Conservation (phyloP, 345 rosid genomes). For the Carallia pectinifolia region DNA sequence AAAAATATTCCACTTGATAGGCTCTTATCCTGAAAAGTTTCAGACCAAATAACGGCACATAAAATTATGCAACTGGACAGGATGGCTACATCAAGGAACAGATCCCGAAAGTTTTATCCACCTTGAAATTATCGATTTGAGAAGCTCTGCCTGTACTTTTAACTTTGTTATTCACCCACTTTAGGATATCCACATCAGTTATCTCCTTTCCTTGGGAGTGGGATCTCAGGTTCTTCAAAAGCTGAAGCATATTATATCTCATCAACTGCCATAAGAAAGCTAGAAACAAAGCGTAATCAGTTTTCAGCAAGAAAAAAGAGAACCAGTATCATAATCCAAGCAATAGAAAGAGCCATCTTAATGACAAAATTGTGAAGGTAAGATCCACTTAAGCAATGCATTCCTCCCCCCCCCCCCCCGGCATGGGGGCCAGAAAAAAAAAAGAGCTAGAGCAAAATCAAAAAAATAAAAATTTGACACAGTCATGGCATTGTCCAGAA, state of each 20-base stretch:
- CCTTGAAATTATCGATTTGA: constrained; percentile 66
- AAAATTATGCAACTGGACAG: not conserved
- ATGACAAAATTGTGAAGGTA: not conserved
- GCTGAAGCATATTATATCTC: constrained; percentile 91
- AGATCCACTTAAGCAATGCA: too few species aligned
- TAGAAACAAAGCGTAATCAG: constrained; percentile 34
- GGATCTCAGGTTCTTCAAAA: constrained; percentile 74
- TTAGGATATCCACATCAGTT: constrained; percentile 69
- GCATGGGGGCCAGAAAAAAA: too few species aligned
- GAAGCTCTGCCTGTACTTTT: constrained; percentile 57
- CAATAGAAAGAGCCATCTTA: not conserved
- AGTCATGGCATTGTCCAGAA: not conserved
- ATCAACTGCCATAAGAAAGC: constrained; percentile 92
- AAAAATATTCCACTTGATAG: constrained; percentile 76
- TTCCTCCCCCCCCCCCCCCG: too few species aligned
- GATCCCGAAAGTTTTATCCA: constrained; percentile 21
- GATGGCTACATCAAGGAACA: not conserved
- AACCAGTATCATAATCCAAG: not conserved
- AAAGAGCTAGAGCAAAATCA: too few species aligned
- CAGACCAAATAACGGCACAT: not conserved
- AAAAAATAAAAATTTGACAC: not conserved
- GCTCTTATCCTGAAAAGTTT: constrained; percentile 66
- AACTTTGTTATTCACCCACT: constrained; percentile 77
- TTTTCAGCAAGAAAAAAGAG: not conserved
- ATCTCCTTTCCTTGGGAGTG: constrained; percentile 76